A percentile compares a stretch with the other conserved stretches of the same genome.
These are phyloP conservation scores for Hemileccinum rubropunctum DNA, from an alignment of 768 basidiomycete species.

Conservation along the genomic window DNA sequence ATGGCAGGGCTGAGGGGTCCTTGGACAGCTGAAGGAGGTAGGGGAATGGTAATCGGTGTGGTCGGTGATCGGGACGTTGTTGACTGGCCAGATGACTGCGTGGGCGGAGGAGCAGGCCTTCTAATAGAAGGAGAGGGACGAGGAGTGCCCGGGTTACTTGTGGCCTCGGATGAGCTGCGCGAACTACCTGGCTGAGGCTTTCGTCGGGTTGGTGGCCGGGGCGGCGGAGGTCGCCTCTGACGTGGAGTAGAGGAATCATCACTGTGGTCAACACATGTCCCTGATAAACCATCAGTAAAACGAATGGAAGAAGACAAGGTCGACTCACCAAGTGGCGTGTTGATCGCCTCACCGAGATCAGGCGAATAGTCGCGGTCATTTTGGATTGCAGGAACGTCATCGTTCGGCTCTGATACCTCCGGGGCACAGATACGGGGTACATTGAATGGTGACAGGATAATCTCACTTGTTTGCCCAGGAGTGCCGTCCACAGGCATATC, in stretches of 20 bases:
- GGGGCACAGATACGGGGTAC: neutral
- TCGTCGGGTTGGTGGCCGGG: neutral
- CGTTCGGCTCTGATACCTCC: neutral
- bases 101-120: constrained; percentile 6
- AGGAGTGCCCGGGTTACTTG: neutral
- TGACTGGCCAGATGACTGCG: neutral
- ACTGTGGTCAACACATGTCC: neutral
- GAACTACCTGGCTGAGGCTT: neutral
- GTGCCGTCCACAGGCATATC: neutral
- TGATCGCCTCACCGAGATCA: neutral
- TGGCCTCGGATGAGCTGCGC: neutral
- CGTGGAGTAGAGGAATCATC: neutral
- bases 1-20: neutral
- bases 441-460: neutral
- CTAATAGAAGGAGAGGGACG: constrained; percentile 3
- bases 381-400: neutral
- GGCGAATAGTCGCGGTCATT: neutral
- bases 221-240: constrained; percentile 5
- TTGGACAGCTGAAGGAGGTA: no score
- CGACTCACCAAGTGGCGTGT: constrained; percentile 4
- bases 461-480: neutral
- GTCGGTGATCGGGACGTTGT: no score
- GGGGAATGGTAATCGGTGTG: no score
- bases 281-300: constrained; percentile 2
- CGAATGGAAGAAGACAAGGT: neutral